Conservation (phyloP, 805 yeast genomes). For the Saccharomycopsis amapae region DNA sequence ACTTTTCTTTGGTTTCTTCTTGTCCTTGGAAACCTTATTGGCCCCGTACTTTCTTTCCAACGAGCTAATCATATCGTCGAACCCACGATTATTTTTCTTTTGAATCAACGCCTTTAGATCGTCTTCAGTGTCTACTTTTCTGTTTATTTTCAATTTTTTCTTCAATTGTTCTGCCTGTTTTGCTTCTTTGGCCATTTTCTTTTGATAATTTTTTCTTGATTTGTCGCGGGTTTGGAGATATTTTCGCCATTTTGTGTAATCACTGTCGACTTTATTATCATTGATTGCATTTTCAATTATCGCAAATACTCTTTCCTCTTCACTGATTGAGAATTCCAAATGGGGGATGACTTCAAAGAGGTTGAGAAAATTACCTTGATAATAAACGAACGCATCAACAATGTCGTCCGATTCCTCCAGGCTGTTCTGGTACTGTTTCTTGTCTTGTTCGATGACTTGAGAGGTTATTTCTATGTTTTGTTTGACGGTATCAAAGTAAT, state of each 20-base stretch:
- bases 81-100: slow-evolving; percentile 35
- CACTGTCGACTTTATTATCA: slow-evolving; percentile 29
- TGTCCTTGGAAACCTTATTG: slow-evolving; percentile 20
- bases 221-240: slow-evolving; percentile 45
- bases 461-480: slow-evolving; percentile 42
- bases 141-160: slow-evolving; percentile 30
- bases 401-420: slow-evolving; percentile 57
- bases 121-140: slow-evolving; percentile 29
- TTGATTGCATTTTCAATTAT: slow-evolving; percentile 42
- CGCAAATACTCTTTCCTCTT: slow-evolving; percentile 53
- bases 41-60: slow-evolving; percentile 46
- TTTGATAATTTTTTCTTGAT: slow-evolving; percentile 41
- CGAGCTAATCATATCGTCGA: slow-evolving; percentile 40
- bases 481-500: slow-evolving; percentile 37
- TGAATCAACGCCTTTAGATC: slow-evolving; percentile 45
- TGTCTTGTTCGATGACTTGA: slow-evolving; percentile 68
- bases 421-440: slow-evolving; percentile 52
- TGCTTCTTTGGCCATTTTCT: slow-evolving; percentile 55
- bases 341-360: slow-evolving; percentile 76
- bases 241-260: slow-evolving; percentile 39
- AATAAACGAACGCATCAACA: slow-evolving; percentile 46
- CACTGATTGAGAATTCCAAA: slow-evolving; percentile 50
- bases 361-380: slow-evolving; percentile 60
- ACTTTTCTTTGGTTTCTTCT: slow-evolving; percentile 28
- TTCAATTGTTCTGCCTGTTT: slow-evolving; percentile 50